phyloP scores from a whole-genome alignment of 305 asterid species.

The Andrographis paniculata region DNA sequence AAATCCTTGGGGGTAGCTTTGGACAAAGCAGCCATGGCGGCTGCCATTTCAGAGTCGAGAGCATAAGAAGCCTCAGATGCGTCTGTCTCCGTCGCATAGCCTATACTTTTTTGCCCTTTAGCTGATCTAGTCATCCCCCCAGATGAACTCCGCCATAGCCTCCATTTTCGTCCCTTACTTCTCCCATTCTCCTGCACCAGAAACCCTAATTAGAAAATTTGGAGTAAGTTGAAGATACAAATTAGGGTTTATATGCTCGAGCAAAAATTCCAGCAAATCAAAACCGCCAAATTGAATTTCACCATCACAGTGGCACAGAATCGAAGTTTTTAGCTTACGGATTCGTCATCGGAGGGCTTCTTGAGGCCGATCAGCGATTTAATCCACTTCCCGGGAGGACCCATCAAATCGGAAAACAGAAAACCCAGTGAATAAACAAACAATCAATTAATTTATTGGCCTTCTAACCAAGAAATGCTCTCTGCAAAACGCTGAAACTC shows the following conservation, averaged over 20 bases:
- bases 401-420: not conserved
- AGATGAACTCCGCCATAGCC: constrained; percentile 76
- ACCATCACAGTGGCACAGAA: not conserved
- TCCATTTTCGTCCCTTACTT: constrained; percentile 57
- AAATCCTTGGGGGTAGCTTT: constrained; percentile 50
- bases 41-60: constrained; percentile 42
- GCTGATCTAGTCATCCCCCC: constrained; percentile 31
- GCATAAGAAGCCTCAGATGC: constrained; percentile 35
- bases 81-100: constrained; percentile 32
- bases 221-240: too few relatives aligned
- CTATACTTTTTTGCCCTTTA: not conserved
- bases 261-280: not conserved
- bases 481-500: constrained; percentile 11
- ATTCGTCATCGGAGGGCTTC: not conserved
- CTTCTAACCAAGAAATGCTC: constrained; percentile 13
- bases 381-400: constrained; percentile 1
- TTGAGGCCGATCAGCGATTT: constrained; percentile 1
- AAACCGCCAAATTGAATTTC: not conserved
- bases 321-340: not conserved
- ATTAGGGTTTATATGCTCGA: too few relatives aligned
- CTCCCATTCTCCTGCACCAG: constrained; percentile 42
- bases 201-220: not conserved
- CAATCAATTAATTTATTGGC: constrained; percentile 1
- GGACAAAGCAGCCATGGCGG: constrained; percentile 41
- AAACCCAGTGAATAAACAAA: too few relatives aligned